These are phyloP conservation scores for Suillus alpinus DNA, from an alignment of 768 basidiomycete species.

Conservation along the genomic window DNA sequence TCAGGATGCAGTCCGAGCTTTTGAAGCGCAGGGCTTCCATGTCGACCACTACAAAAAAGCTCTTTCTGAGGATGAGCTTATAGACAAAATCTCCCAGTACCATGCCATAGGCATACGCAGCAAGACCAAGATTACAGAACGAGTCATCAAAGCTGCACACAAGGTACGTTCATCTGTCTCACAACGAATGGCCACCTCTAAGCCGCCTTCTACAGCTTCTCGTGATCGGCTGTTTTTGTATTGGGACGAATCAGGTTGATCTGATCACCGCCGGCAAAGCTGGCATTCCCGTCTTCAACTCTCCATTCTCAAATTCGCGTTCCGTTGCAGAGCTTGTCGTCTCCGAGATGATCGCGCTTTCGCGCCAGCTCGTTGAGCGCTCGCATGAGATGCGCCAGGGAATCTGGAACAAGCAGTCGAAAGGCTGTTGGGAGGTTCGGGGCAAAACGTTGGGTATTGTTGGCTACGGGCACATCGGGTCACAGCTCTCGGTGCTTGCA, in stretches of 20 bases:
- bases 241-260: slow-evolving; percentile 98
- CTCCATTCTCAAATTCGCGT: slow-evolving; percentile 97
- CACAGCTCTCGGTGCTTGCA: slow-evolving; percentile 94
- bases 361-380: slow-evolving; percentile 91
- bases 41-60: slow-evolving; percentile 88
- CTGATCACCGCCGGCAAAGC: slow-evolving; percentile 76
- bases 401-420: slow-evolving; percentile 98
- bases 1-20: slow-evolving; percentile 77
- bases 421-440: slow-evolving; percentile 96
- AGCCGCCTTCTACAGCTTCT: slow-evolving; percentile 59
- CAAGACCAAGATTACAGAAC: slow-evolving; percentile 94
- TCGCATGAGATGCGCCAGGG: slow-evolving; percentile 84
- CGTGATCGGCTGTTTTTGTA: slow-evolving; percentile 98
- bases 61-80: slow-evolving; percentile 90
- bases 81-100: slow-evolving; percentile 78
- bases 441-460: slow-evolving; percentile 98
- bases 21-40: slow-evolving; percentile 81
- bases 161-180: slow-evolving; percentile 52
- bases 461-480: slow-evolving; percentile 97
- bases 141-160: slow-evolving; percentile 81
- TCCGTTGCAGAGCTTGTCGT: slow-evolving; percentile 98
- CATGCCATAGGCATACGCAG: slow-evolving; percentile 96
- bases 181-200: neutral
- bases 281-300: slow-evolving; percentile 98
- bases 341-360: slow-evolving; percentile 88